Evolutionary conservation across 2,329 filamentous ascomycete species (phyloP), one percentile per base, ranked within the genome.

Genomic region (Triangularia verruculosa): DNA sequence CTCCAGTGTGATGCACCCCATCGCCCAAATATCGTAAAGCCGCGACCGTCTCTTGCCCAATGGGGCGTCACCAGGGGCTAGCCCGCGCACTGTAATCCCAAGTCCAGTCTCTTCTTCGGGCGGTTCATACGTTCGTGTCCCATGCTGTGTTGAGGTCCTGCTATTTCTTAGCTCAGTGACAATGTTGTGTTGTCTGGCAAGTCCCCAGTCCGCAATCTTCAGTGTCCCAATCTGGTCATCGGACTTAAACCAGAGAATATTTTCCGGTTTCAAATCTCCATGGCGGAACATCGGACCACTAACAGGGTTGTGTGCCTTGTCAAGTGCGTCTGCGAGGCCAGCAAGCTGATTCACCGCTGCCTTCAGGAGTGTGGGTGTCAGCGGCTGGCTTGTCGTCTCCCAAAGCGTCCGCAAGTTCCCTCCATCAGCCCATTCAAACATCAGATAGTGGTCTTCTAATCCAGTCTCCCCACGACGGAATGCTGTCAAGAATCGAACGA

Each of bases 1-100:
- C 56, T 75, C 73, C 0, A 76, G 61, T 0, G 68, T 68, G 6
- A 76, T 70, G 27, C 72, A 74, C 0, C 73, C 74, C 59, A 74
- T 66, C 0, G 72, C 73, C 74, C 73, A 76, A 4, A 70, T 65
- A 9, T 75, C 73, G 9, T 73, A 75, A 0, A 64, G 62, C 0
- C 72, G 66, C 0, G 72, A 72, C 5, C 47, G 17, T 13, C 17
- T 27, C 27, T 47, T 58, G 15, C 56, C 11, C 17, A 13, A n/a
- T 2, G 28, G 9, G 24, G 27, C 27, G 7, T 22, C 25, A 24
- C 27, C 25, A n/a, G 12, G 17, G 17, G 2, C 28, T 15, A 24
- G 32, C 32, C n/a, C 15, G 17, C 5, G 8, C 12, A 43, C 1
- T 20, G 32, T 34, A 25, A 51, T 53, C 1, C 60, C 39, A 2